Base-by-base conservation (phyloP, 2,329 filamentous ascomycete genomes). In the Arthrobotrys entomopaga region DNA sequence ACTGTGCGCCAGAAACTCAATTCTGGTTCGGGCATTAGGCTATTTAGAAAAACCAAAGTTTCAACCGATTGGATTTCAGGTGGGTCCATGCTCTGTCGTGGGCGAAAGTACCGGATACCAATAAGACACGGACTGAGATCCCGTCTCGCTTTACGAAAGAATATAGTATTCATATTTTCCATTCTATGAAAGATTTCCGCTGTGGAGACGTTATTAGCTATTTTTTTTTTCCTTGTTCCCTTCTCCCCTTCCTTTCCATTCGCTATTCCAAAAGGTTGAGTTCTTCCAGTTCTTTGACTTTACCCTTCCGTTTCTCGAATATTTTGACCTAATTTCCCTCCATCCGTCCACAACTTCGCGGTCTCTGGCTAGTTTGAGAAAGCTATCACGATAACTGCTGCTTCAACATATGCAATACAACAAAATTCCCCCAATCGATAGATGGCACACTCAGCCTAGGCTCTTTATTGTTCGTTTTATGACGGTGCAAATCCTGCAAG, bases 21-120 rank as follows among this genome's bases (percentile, higher is more conserved):
- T 73, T 73, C 69, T 73, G 69, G 69, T 73, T 73, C 69, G 61
- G 46, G 69, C 61, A 73, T 73, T 73, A 73, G 69, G 69, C 69
- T 73, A 73, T 73, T 73, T 73, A 61, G 61, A 65, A 60, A 56
- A 59, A 61, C 60, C 65, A 54, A 73, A 56, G 65, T 65, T 65
- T 61, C 61, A 66, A 57, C 69, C 29, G 29, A 34, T 34, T 34
- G 29, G 69, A 66, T 66, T 71, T 48, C 48, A 73, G 60, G 61
- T 66, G 69, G 69, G 61, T 73, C 69, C 61, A 29, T 53, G 58
- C 59, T 63, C 58, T 71, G 58, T 53, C 64, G 66, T 59, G 59
- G 52, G 57, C 59, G 64, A 63, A 65, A 64, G 52, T 71, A 52
- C 58, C 58, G 66, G 66, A 63, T 73, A 57, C 69, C 58, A 65